A percentile compares a stretch with the other conserved stretches of the same genome.
Evolutionary conservation across 2,329 filamentous ascomycete genomes (phyloP).

Genomic region (Macrophomina pseudophaseolina): DNA sequence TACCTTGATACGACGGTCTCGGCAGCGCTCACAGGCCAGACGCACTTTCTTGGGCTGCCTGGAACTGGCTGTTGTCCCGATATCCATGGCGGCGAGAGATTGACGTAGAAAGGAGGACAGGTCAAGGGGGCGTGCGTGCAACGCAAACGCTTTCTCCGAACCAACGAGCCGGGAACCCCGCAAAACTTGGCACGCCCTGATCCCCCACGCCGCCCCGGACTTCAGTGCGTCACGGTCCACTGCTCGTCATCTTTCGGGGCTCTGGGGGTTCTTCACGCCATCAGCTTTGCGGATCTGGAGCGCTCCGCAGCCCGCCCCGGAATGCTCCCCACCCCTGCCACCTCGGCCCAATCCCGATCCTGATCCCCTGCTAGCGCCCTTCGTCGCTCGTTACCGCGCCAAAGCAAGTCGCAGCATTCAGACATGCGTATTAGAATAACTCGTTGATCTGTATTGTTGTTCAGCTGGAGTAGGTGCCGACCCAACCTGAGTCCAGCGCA

Average conservation of each 20-base stretch:
- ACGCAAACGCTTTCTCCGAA: not conserved
- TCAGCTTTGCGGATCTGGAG: not conserved
- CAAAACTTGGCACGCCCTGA: not conserved
- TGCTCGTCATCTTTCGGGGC: not conserved
- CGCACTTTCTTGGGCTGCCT: conserved; percentile 44
- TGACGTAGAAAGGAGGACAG: not conserved
- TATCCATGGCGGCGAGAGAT: too few relatives aligned
- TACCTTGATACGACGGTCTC: conserved; percentile 46
- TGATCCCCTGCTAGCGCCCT: too few relatives aligned
- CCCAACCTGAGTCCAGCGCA: not conserved
- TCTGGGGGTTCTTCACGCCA: not conserved
- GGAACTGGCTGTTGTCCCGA: not conserved
- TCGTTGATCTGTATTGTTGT: too few relatives aligned
- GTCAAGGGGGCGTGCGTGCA: not conserved
- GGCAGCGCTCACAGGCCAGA: conserved; percentile 46
- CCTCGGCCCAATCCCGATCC: too few relatives aligned
- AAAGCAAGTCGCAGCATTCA: too few relatives aligned
- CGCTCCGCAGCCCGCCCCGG: not conserved
- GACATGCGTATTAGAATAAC: too few relatives aligned
- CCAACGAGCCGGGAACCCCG: not conserved
- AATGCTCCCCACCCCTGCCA: too few relatives aligned
- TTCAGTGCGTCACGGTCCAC: not conserved
- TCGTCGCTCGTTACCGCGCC: too few relatives aligned
- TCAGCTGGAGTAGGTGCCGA: too few relatives aligned
- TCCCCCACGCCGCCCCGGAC: not conserved